Evolutionary conservation across 1,139 yeast species (phyloP).

Genomic region (Hemisphaericaspora xylofermentans): DNA sequence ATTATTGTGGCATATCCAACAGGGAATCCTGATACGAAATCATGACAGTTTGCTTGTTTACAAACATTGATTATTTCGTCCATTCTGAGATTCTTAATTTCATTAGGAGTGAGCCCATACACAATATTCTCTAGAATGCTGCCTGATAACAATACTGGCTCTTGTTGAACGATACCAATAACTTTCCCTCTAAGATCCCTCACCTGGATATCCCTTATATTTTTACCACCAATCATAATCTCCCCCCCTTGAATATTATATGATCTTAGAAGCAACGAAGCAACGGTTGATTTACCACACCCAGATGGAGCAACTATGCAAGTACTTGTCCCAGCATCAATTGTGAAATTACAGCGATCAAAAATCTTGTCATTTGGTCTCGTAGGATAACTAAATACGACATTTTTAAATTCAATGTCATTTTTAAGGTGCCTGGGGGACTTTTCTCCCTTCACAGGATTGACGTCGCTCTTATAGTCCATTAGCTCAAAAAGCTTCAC

Average conservation of each 20-base stretch:
- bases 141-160: constrained; percentile 79
- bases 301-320: constrained; percentile 94
- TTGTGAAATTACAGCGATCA: constrained; percentile 57
- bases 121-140: constrained; percentile 76
- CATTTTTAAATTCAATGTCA: constrained; percentile 63
- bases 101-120: constrained; percentile 64
- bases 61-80: constrained; percentile 43
- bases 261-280: constrained; percentile 69
- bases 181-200: constrained; percentile 66
- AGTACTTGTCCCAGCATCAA: constrained; percentile 72
- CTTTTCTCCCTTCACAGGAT: constrained; percentile 42
- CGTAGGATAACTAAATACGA: constrained; percentile 82
- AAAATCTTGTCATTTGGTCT: constrained; percentile 75
- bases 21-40: constrained; percentile 48
- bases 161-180: constrained; percentile 87
- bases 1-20: constrained; percentile 55
- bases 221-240: constrained; percentile 64
- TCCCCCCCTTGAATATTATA: constrained; percentile 59
- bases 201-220: constrained; percentile 63
- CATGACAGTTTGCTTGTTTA: constrained; percentile 57
- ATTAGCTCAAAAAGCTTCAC: constrained; percentile 47
- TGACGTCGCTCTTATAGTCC: constrained; percentile 44
- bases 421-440: constrained; percentile 47
- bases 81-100: constrained; percentile 41
- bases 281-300: constrained; percentile 85